Conservation (phyloP, 805 yeast genomes). For the Lipomyces chichibuensis region DNA sequence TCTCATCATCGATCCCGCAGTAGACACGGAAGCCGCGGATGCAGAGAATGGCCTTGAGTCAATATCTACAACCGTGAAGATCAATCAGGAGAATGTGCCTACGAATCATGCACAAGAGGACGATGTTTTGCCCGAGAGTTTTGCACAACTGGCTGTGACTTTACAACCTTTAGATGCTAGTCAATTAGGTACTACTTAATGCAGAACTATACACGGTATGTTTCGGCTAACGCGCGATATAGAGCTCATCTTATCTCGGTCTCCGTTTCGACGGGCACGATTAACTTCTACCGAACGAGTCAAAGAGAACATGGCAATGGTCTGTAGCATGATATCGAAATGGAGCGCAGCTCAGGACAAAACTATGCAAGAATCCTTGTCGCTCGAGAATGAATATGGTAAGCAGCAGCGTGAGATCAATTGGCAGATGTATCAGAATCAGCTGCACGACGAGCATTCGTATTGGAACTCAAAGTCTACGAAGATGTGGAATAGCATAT, state of each 20-base stretch:
- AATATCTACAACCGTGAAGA: neutral
- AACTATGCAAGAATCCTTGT: slow-evolving; percentile 1
- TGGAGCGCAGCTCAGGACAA: neutral
- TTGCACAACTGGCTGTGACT: neutral
- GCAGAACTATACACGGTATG: neutral
- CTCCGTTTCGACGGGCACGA: slow-evolving; percentile 1
- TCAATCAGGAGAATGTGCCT: neutral
- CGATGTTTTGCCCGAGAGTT: neutral
- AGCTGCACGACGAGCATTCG: slow-evolving; percentile 1
- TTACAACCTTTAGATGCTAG: neutral
- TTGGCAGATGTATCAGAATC: neutral
- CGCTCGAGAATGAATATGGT: slow-evolving; percentile 9
- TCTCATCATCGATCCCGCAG: neutral
- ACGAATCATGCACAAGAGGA: neutral
- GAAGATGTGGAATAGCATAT: slow-evolving; percentile 21
- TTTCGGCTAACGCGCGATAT: neutral
- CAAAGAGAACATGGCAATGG: neutral
- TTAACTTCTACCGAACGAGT: neutral
- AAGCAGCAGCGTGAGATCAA: slow-evolving; percentile 11
- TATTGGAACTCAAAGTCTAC: slow-evolving; percentile 13
- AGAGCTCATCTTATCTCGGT: neutral
- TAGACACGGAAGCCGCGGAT: neutral
- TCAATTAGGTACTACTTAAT: neutral
- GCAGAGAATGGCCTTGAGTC: neutral
- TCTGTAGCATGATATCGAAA: neutral